A percentile compares a stretch with the other conserved stretches of the same genome.
phyloP scores from a whole-genome alignment of 179 eudicot genomes.

The Silene coronaria region DNA sequence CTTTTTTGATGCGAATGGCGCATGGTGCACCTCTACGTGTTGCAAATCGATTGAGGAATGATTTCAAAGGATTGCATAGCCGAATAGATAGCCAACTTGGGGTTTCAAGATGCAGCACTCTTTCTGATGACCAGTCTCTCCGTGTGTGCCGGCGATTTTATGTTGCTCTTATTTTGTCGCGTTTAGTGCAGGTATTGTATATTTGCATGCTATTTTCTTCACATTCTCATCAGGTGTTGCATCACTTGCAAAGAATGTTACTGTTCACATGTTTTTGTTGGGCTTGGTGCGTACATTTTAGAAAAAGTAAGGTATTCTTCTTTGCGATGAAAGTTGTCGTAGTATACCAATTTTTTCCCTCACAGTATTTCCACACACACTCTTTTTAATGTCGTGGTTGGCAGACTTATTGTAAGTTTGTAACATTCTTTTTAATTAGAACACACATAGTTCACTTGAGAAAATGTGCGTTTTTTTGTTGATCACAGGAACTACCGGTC shows the following conservation, averaged over 20 bases:
- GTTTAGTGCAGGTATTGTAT: conserved; percentile 77
- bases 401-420: neutral
- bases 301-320: neutral
- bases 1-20: conserved; percentile 97
- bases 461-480: conserved; percentile 17
- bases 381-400: neutral
- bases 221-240: neutral
- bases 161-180: conserved; percentile 89
- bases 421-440: neutral
- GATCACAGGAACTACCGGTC: conserved; percentile 73
- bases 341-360: neutral
- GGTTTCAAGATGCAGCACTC: conserved; percentile 33
- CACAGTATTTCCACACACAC: neutral
- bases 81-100: conserved; percentile 40
- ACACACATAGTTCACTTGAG: neutral
- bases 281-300: neutral
- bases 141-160: conserved; percentile 88
- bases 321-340: conserved; percentile 10
- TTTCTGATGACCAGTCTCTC: conserved; percentile 78
- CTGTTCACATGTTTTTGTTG: conserved; percentile 3
- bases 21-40: conserved; percentile 74
- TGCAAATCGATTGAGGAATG: conserved; percentile 47
- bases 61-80: conserved; percentile 41
- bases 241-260: conserved; percentile 5
- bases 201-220: conserved; percentile 6